Percentiles rank a stretch among this genome's conserved stretches.
Conservation (phyloP, 345 rosid genomes). For the Salix arbutifolia region DNA sequence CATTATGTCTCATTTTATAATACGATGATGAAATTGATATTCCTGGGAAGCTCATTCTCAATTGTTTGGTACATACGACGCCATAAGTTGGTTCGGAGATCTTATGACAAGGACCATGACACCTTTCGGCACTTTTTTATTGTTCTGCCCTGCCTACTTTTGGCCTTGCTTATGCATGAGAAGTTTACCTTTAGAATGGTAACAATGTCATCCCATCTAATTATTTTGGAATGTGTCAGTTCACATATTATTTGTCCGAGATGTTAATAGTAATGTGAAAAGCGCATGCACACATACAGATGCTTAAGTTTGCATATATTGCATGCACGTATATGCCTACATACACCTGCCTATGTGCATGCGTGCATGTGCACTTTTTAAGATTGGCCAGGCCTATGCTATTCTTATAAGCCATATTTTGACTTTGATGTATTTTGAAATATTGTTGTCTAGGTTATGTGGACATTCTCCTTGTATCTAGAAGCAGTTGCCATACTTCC, state of each 20-base stretch:
- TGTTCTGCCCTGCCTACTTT: conserved; percentile 54
- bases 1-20: conserved; percentile 62
- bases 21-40: conserved; percentile 71
- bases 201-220: background rate
- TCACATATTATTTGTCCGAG: background rate
- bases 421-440: background rate
- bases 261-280: background rate
- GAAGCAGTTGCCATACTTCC: conserved; percentile 60
- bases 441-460: conserved; percentile 31
- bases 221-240: background rate
- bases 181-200: conserved; percentile 72
- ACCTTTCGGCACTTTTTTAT: conserved; percentile 56
- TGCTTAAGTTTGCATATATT: too few species aligned
- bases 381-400: background rate
- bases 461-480: conserved; percentile 47
- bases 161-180: conserved; percentile 69
- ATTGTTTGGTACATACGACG: conserved; percentile 81
- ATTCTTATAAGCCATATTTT: background rate
- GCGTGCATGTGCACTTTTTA: background rate
- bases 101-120: conserved; percentile 62
- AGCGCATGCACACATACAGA: too few species aligned
- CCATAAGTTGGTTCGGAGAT: conserved; percentile 64
- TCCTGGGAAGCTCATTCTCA: conserved; percentile 70
- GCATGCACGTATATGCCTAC: background rate
- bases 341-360: too few species aligned